These are phyloP conservation scores for Plasmodium gallinaceum DNA, from an alignment of 169 alveolate species.

Conservation along the genomic window DNA sequence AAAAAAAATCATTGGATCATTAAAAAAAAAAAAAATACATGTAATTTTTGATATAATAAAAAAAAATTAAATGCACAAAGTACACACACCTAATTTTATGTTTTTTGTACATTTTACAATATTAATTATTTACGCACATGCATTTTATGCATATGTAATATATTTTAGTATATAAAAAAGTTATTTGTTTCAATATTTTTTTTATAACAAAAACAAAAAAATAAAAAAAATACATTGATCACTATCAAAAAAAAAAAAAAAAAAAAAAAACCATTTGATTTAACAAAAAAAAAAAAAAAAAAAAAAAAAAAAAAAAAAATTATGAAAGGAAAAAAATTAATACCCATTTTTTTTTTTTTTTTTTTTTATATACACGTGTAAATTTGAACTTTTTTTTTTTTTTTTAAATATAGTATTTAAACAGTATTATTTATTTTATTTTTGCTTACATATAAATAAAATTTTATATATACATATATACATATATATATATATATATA, in stretches of 20 bases:
- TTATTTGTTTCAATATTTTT: not conserved
- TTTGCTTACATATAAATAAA: not conserved
- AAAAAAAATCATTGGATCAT: slow-evolving; percentile 1
- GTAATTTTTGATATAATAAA: not conserved
- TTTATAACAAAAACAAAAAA: not conserved
- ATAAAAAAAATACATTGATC: slow-evolving; percentile 10
- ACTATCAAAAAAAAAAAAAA: not conserved
- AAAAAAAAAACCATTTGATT: not conserved
- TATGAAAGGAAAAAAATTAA: slow-evolving; percentile 1
- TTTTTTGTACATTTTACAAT: slow-evolving; percentile 1
- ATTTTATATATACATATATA: too few species aligned
- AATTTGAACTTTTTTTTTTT: slow-evolving; percentile 4
- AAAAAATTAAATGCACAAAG: slow-evolving; percentile 26
- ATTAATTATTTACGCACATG: slow-evolving; percentile 17
- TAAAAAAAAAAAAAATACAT: slow-evolving; percentile 7
- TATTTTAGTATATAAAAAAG: not conserved
- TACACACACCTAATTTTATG: slow-evolving; percentile 16
- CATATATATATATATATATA: too few species aligned
- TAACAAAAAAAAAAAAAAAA: not conserved
- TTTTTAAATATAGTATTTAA: not conserved
- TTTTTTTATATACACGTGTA: slow-evolving; percentile 9
- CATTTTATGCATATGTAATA: not conserved
- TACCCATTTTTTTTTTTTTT: slow-evolving; percentile 1
- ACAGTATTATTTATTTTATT: not conserved
- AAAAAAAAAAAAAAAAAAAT: slow-evolving; percentile 5